Evolutionary conservation across 352 stramenopile genomes (phyloP).

Genomic region (Globisporangium nunn): DNA sequence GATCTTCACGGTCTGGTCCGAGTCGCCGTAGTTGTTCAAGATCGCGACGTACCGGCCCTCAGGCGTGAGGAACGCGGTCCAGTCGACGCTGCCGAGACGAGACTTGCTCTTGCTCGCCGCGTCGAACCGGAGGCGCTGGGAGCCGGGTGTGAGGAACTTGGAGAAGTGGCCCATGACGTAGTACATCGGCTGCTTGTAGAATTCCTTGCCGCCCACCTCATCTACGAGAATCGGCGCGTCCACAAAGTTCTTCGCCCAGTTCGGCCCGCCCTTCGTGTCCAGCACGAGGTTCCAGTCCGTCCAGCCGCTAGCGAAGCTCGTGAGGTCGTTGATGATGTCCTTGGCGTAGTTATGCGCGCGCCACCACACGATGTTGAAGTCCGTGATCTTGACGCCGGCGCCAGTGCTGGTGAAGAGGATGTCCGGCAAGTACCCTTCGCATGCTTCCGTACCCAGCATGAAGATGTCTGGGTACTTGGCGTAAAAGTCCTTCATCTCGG

Average conservation of each 20-base stretch:
- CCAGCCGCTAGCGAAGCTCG: conserved; percentile 60
- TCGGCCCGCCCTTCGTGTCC: conserved; percentile 49
- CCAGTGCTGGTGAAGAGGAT: conserved; percentile 31
- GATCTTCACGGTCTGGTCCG: conserved; percentile 32
- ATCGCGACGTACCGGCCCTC: conserved; percentile 21
- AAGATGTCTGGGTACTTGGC: conserved; percentile 59
- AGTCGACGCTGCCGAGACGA: conserved; percentile 15
- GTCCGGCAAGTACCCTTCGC: conserved; percentile 49
- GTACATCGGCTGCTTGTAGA: conserved; percentile 72
- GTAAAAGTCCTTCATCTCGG: conserved; percentile 45
- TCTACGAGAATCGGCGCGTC: conserved; percentile 62
- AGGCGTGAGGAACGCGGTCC: conserved; percentile 20
- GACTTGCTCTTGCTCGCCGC: conserved; percentile 13
- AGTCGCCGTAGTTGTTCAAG: conserved; percentile 28
- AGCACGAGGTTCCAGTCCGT: conserved; percentile 83
- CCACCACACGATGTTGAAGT: conserved; percentile 44
- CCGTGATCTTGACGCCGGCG: conserved; percentile 29
- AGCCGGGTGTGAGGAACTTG: conserved; percentile 49
- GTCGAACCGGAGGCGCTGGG: conserved; percentile 24
- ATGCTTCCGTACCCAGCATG: conserved; percentile 79
- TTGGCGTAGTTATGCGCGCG: conserved; percentile 64
- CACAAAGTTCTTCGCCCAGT: conserved; percentile 63
- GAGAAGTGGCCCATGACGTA: conserved; percentile 62
- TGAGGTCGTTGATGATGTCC: conserved; percentile 80
- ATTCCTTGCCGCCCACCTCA: conserved; percentile 26